Base-by-base conservation (phyloP, 805 yeast species). In the Saccharomyces jurei region DNA sequence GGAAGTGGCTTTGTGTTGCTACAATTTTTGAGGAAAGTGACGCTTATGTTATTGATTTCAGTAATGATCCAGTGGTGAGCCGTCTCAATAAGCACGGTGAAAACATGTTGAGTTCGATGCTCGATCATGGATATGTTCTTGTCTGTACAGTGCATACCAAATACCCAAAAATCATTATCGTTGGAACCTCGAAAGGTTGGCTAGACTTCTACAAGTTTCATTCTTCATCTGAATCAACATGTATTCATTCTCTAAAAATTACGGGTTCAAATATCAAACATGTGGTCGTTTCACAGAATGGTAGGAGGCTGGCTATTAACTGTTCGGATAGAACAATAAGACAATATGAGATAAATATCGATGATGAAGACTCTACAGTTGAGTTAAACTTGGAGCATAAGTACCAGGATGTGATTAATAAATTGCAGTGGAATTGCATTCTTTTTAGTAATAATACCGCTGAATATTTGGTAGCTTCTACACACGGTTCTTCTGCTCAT, bases 331-430 rank as follows among this genome's bases (percentile, higher is more conserved):
- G 92, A 54, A 79, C 86, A 13, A 83, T 87, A 22, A 72, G 94
- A 53, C 94, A 87, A 66, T 69, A 64, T 51, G 52, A 63, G 14
- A 49, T 65, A 13, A 31, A 26, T 0, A 26, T 59, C 9, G 54
- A 52, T 8, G 55, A 52, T 4, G 36, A 17, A 9, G n/a, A 27
- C 5, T 27, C 41, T 14, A 48, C 68, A 6, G 72, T 65, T 79
- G 82, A 77, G 26, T 72, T 90, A 49, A 89, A 83, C 53, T 73
- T 84, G 5, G 91, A 86, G 60, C 92, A 87, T 65, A 83, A 81
- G 63, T 91, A 89, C 65, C 96, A 90, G 68, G 97, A 91, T 68
- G 89, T 89, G 50, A 96, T 91, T 36, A 91, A 89, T 69, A 74
- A 86, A 58, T 74, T 89, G 50, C 96, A 89, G 66, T 91, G 97